A percentile compares a stretch with the other conserved stretches of the same genome.
These are phyloP conservation scores for Beauveria brongniartii DNA, from an alignment of 2,329 filamentous ascomycete species.

Conservation along the genomic window DNA sequence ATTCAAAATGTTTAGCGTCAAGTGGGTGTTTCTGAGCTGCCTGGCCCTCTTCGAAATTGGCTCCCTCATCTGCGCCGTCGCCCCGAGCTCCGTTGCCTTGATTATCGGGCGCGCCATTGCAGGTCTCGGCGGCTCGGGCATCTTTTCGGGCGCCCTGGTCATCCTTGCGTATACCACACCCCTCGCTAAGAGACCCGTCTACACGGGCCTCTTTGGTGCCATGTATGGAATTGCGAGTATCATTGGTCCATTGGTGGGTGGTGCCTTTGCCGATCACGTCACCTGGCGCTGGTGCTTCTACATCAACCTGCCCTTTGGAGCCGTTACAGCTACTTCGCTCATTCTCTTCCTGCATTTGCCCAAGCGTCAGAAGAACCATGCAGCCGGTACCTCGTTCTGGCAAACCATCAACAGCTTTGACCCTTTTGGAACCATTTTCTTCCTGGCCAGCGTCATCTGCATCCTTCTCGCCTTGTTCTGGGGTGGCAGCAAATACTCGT, in stretches of 20 bases:
- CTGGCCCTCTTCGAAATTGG: conserved; percentile 30
- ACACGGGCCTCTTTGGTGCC: conserved; percentile 27
- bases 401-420: neutral
- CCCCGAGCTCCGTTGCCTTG: conserved; percentile 13
- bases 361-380: neutral
- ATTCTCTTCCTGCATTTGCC: conserved; percentile 18
- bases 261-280: neutral
- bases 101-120: conserved; percentile 15
- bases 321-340: conserved; percentile 13
- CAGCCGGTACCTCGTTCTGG: too few relatives aligned
- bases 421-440: neutral
- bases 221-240: conserved; percentile 30
- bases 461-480: conserved; percentile 36
- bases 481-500: conserved; percentile 25
- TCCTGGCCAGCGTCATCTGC: conserved; percentile 22
- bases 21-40: conserved; percentile 32
- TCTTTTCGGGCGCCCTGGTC: conserved; percentile 11
- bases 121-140: conserved; percentile 13
- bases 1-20: conserved; percentile 35
- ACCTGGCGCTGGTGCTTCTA: conserved; percentile 17
- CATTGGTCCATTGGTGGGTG: conserved; percentile 12
- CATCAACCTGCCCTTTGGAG: conserved; percentile 22
- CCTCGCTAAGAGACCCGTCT: conserved; percentile 19
- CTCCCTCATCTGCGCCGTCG: conserved; percentile 11
- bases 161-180: conserved; percentile 7